A percentile compares a stretch with the other conserved stretches of the same genome.
Evolutionary conservation across 257 asterid genomes (phyloP).

Genomic region (Salvia rosmarinus): DNA sequence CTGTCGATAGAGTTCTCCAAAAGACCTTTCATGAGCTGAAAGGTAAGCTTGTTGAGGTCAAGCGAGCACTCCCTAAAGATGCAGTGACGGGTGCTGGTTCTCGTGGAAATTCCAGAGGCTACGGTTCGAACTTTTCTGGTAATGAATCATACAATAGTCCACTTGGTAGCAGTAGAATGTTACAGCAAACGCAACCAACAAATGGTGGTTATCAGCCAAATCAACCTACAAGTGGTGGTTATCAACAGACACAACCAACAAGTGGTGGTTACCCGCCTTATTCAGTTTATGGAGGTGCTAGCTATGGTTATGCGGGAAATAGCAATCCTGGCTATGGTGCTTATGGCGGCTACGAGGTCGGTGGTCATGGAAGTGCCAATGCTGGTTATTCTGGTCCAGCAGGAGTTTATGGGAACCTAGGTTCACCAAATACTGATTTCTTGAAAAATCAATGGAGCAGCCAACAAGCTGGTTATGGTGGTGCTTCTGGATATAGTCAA

Average conservation of each 20-base stretch:
- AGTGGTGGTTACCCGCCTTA: conserved; percentile 37
- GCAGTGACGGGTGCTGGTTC: conserved; percentile 36
- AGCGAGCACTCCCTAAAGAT: conserved; percentile 53
- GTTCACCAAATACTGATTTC: conserved; percentile 32
- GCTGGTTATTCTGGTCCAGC: conserved; percentile 31
- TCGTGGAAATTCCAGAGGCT: conserved; percentile 34
- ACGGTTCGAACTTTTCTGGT: conserved; percentile 30
- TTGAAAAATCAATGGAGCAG: conserved; percentile 33
- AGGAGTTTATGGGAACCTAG: conserved; percentile 30
- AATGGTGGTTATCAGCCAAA: conserved; percentile 25
- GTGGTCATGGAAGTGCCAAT: conserved; percentile 30
- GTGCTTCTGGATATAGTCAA: conserved; percentile 30
- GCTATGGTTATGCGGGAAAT: conserved; percentile 39
- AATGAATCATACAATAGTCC: conserved; percentile 24
- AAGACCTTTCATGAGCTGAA: conserved; percentile 48
- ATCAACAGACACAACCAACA: conserved; percentile 25
- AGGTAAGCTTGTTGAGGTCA: conserved; percentile 51
- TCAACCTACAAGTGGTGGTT: conserved; percentile 22
- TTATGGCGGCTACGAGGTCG: conserved; percentile 35
- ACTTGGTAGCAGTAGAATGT: conserved; percentile 27
- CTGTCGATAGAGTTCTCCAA: conserved; percentile 46
- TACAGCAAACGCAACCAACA: conserved; percentile 29
- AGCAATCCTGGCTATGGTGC: conserved; percentile 26
- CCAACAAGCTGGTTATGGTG: conserved; percentile 33
- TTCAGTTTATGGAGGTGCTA: conserved; percentile 33